Evolutionary conservation across 164 flowering plant genomes (phyloP), one percentile per base, ranked within the genome.

Genomic region (Litsea cubeba): DNA sequence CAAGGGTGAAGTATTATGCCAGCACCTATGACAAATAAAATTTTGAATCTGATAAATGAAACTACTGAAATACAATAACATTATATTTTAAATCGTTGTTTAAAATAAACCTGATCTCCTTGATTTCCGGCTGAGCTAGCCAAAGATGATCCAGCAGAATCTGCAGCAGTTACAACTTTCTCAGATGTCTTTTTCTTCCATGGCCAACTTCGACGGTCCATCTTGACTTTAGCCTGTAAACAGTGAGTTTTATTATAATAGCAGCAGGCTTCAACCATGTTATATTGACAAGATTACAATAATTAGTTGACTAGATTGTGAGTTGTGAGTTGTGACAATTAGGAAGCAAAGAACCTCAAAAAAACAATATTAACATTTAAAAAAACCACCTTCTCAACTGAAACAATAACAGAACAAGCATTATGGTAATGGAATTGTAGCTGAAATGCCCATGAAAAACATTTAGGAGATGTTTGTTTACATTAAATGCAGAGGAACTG

Each of bases 121-220:
- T 81, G 88, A 71, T 90, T 76, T 72, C 77, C 85, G 68, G 77
- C 80, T n/a, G 87, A 73, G 32, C 57, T 72, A 71, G 82, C 79
- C 74, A 84, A 72, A 76, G 86, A 69, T 73, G 84, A 90, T 81
- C 70, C 82, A 65, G 83, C 81, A 74, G 92, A 78, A 12, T 90
- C 93, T 62, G 83, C 68, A 18, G 82, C 78, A 25, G 87, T 78
- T 40, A 81, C 79, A 3, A 80, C 82, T 82, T 87, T 90, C 79
- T 90, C 98, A 51, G 98, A 91, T 54, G 95, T 87, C 74, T 94
- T 96, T 77, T 88, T 92, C 89, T 92, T 96, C 99, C 99, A 96
- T 0, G 97, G 99, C 99, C 98, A 95, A 81, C 94, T 80, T 71
- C 97, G 87, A 10, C 90, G 88, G 50, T 94, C 98, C 98, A 94